Evolutionary conservation across 192 early-diverging fungal species (phyloP).

Genomic region (Nowakowskiella sp.): DNA sequence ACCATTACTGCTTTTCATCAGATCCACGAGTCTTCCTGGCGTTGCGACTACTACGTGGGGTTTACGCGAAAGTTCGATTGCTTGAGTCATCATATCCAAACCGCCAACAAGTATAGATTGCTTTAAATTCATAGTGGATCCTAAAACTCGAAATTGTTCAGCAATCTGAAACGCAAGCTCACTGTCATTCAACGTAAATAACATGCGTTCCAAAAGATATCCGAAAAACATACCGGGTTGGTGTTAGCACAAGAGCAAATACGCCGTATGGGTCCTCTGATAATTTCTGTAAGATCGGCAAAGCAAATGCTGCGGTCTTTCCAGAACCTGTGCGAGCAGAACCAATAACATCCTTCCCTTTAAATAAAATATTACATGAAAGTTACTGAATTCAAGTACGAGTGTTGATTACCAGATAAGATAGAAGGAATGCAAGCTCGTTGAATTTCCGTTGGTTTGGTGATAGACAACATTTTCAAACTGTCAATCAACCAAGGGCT

Average conservation of each 20-base stretch:
- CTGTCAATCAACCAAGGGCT: slow-evolving; percentile 74
- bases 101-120: slow-evolving; percentile 90
- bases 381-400: background rate
- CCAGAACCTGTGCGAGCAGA: slow-evolving; percentile 94
- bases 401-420: slow-evolving; percentile 30
- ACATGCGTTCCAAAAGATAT: background rate
- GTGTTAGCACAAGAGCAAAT: slow-evolving; percentile 93
- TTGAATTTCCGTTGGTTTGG: slow-evolving; percentile 87
- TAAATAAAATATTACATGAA: too few species aligned
- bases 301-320: slow-evolving; percentile 96
- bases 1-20: slow-evolving; percentile 70
- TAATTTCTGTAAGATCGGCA: slow-evolving; percentile 91
- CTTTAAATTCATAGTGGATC: slow-evolving; percentile 73
- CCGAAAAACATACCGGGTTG: slow-evolving; percentile 58
- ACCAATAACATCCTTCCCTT: slow-evolving; percentile 79
- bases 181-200: slow-evolving; percentile 29
- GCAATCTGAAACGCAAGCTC: slow-evolving; percentile 98
- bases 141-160: slow-evolving; percentile 92
- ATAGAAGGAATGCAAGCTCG: slow-evolving; percentile 74
- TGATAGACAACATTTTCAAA: slow-evolving; percentile 73
- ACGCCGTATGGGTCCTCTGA: slow-evolving; percentile 94
- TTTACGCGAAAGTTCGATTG: slow-evolving; percentile 67
- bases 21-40: slow-evolving; percentile 90
- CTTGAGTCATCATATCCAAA: slow-evolving; percentile 88
- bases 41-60: slow-evolving; percentile 94